Base-by-base conservation (phyloP, 768 basidiomycete species). In the Phallus indusiatus region DNA sequence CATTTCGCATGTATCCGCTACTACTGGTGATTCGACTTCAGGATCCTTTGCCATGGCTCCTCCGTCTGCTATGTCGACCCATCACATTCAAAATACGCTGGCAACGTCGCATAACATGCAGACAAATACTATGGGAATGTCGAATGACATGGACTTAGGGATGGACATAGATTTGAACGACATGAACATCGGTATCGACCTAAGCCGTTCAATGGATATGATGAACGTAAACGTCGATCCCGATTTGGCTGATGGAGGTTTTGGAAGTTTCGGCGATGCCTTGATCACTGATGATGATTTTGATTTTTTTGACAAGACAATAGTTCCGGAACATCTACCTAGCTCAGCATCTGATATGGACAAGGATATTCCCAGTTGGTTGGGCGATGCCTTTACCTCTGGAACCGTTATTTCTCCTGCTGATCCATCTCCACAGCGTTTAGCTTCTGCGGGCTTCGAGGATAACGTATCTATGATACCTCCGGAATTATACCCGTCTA, bases 251-350 rank as follows among this genome's bases (percentile, higher is more conserved):
- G 67, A 66, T 36, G 65, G 63, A 33, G 69, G 70, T 20, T 70
- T 74, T 53, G 67, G 67, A 3, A 28, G 53, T 16, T 61, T 56
- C 14, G 47, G 34, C 16, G 64, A 64, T 17, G 64, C 69, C 35
- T 85, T 92, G n/a, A 42, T 42, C 64, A 91, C 90, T 0, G 90
- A 94, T 54, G 90, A 91, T 57, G 90, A 94, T 69, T 94, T 93
- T 69, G 86, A 81, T 68, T 93, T 90, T 70, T 94, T 92, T 67
- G 89, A 93, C 66, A 76, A 62, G 17, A 47, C 53, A 11, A 54
- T 49, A 21, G 64, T 34, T 16, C 35, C 35, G 12, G 33, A 47
- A 34, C 47, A 54, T 12, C n/a, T 56, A 17, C 12, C 56, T 18
- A 34, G 22, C 18, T 33, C 49, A 10, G 10, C 59, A 10, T 55